phyloP scores from a whole-genome alignment of 768 basidiomycete genomes.

The Phanerochaete sordida region DNA sequence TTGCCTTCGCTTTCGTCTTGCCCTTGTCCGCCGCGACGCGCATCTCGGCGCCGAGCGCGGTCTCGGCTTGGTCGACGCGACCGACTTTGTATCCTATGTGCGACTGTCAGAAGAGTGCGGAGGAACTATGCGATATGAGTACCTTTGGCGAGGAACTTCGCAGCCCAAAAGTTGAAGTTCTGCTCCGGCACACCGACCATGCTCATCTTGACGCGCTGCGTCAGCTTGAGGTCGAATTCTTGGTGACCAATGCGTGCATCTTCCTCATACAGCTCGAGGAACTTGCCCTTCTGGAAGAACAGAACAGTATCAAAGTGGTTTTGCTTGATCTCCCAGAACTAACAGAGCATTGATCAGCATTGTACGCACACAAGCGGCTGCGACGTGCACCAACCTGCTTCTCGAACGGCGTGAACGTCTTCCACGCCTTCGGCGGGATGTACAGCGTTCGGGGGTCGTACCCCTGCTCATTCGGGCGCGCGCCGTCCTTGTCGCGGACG shows the following conservation, averaged over 20 bases:
- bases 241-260: constrained; percentile 92
- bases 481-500: constrained; percentile 77
- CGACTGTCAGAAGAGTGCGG: neutral
- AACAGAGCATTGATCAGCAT: neutral
- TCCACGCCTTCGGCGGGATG: constrained; percentile 77
- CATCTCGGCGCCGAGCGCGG: constrained; percentile 96
- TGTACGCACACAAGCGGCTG: too few species aligned
- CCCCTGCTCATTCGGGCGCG: constrained; percentile 71
- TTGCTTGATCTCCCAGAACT: constrained; percentile 82
- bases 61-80: constrained; percentile 95
- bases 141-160: constrained; percentile 85
- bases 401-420: constrained; percentile 90
- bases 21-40: constrained; percentile 73
- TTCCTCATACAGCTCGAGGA: constrained; percentile 92
- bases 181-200: constrained; percentile 99
- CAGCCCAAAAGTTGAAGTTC: constrained; percentile 91
- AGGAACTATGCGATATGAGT: neutral
- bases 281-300: constrained; percentile 99
- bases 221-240: constrained; percentile 92
- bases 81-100: constrained; percentile 85
- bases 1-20: constrained; percentile 37
- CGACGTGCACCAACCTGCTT: constrained; percentile 62
- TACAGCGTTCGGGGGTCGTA: constrained; percentile 90
- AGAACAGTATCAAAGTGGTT: constrained; percentile 95
- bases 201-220: constrained; percentile 94